Base-by-base conservation (phyloP, 2,329 filamentous ascomycete genomes). In the Zarea fungicola region DNA sequence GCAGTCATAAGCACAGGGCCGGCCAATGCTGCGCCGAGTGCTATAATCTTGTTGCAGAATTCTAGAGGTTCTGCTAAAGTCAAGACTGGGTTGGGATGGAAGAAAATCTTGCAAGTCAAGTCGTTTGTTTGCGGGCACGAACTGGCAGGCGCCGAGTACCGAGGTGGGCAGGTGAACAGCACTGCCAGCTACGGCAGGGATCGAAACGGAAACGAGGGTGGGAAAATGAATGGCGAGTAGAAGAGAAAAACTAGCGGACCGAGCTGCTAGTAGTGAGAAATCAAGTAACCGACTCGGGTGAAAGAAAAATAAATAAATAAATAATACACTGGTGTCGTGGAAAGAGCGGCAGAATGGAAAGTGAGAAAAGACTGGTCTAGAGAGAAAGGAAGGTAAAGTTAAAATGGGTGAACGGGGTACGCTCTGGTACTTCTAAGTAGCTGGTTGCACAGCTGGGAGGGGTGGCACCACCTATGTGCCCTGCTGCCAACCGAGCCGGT, bases 311-410 rank as follows among this genome's bases (percentile, higher is more conserved):
- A 32, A 25, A 16, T 10, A 39, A 26, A 19, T 6, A 21, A 32
- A 32, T 26, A 41, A 11, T 13, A 45, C 39, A 41, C n/a, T 35
- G 41, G 45, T n/a, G 45, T 48, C 26, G 28, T 13, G 31, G 41
- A 49, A 49, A 22, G 40, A 49, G 39, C 34, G 41, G 25, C 40
- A 16, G 21, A 25, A 21, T 44, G 40, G 25, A 29, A 16, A 35
- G 43, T 26, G 21, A 49, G 40, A 49, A 44, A 39, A 10, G 41
- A 49, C 43, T 16, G 47, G 19, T 31, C 41, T 39, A 25, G 25
- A 36, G 40, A 19, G 34, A 32, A 37, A 39, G 40, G 32, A 49
- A 44, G 25, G 47, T 44, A n/a, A 25, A 43, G 39, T n/a, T n/a
- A n/a, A n/a, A n/a, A n/a, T n/a, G n/a, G n/a, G n/a, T n/a, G n/a